Conservation (phyloP, 345 rosid species). For the Sonneratia alba region DNA sequence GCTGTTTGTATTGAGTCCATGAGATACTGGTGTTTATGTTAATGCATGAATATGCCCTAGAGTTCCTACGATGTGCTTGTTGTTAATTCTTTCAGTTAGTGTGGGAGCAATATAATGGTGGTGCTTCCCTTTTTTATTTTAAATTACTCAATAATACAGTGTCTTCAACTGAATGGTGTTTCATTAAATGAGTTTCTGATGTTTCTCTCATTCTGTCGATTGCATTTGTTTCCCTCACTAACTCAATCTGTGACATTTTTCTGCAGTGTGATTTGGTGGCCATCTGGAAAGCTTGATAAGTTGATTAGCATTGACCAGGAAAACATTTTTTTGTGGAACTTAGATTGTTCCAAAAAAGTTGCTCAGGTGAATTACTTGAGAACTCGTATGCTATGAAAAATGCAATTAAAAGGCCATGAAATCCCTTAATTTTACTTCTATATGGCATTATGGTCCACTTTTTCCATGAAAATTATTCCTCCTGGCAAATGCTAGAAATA, state of each 20-base stretch:
- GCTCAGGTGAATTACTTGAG: conserved; percentile 46
- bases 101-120: background rate
- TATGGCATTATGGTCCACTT: background rate
- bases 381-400: background rate
- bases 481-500: background rate
- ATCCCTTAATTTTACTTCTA: background rate
- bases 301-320: conserved; percentile 79
- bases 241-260: conserved; percentile 6
- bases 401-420: background rate
- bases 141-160: background rate
- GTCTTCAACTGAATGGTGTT: background rate
- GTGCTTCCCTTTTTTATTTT: background rate
- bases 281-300: conserved; percentile 80
- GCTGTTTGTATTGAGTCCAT: background rate
- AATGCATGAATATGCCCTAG: background rate
- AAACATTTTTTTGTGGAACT: conserved; percentile 61
- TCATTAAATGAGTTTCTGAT: background rate
- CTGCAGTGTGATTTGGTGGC: conserved; percentile 74
- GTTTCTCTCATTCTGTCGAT: background rate
- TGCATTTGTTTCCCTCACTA: background rate
- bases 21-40: background rate
- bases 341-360: conserved; percentile 60
- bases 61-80: background rate
- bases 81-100: background rate
- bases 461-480: background rate